phyloP scores from a whole-genome alignment of 768 basidiomycete genomes.

The Pisolithus orientalis region DNA sequence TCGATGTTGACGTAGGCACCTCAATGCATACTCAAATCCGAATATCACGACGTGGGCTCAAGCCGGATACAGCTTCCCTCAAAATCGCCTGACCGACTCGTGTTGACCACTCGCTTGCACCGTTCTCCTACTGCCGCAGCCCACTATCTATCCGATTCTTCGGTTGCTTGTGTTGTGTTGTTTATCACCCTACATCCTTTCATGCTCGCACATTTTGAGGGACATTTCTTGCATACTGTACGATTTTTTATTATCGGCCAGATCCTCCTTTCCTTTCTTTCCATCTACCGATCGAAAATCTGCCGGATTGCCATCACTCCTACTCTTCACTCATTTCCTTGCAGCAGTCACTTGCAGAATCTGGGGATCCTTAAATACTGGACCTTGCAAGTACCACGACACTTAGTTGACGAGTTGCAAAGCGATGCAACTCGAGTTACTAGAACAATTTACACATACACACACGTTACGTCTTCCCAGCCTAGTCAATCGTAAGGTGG shows the following conservation, averaged over 20 bases:
- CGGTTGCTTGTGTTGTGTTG: not conserved
- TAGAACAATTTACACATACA: not conserved
- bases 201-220: slow-evolving; percentile 1
- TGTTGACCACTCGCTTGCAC: slow-evolving; percentile 18
- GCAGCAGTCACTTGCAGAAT: not conserved
- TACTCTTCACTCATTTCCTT: not conserved
- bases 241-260: not conserved
- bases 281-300: not conserved
- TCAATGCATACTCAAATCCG: slow-evolving; percentile 65
- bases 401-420: not conserved
- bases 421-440: not conserved
- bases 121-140: slow-evolving; percentile 15
- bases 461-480: not conserved
- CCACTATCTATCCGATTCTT: not conserved
- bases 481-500: too few species aligned
- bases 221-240: slow-evolving; percentile 1
- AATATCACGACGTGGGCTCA: slow-evolving; percentile 83
- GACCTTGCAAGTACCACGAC: not conserved
- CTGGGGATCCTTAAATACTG: not conserved
- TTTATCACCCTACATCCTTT: slow-evolving; percentile 9
- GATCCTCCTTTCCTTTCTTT: not conserved
- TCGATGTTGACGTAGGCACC: slow-evolving; percentile 15
- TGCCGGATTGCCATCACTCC: not conserved
- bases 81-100: slow-evolving; percentile 40
- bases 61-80: slow-evolving; percentile 71